Conservation (phyloP, 192 early-diverging fungal genomes). For the Backusella luteola region DNA sequence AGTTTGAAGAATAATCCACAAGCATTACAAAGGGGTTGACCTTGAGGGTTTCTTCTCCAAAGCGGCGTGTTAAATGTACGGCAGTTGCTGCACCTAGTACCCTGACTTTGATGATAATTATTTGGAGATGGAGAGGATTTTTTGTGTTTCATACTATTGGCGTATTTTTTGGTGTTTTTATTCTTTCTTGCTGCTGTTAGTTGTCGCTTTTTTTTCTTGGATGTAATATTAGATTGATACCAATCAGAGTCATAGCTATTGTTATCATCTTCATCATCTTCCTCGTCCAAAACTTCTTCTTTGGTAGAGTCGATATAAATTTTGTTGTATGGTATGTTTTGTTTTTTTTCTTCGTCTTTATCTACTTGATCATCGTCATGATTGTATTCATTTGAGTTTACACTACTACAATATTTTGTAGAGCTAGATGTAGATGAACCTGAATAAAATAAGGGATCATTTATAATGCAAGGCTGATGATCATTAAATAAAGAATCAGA, state of each 20-base stretch:
- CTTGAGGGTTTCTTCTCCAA: slow-evolving; percentile 84
- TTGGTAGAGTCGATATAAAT: neutral
- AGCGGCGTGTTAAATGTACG: slow-evolving; percentile 78
- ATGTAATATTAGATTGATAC: neutral
- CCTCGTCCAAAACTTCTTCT: neutral
- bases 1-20: slow-evolving; percentile 94
- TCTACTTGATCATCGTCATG: neutral
- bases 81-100: slow-evolving; percentile 75
- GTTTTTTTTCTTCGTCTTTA: neutral
- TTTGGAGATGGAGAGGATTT: neutral
- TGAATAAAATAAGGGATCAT: slow-evolving; percentile 6
- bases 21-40: slow-evolving; percentile 89
- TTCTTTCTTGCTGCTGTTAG: neutral
- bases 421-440: neutral
- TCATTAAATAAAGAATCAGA: slow-evolving; percentile 6
- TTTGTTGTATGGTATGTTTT: neutral
- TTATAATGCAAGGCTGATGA: neutral
- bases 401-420: slow-evolving; percentile 1
- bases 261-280: neutral
- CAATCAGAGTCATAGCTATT: neutral
- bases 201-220: neutral
- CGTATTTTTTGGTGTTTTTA: neutral
- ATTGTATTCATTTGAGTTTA: neutral
- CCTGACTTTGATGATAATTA: neutral
- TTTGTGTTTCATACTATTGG: neutral